These are phyloP conservation scores for Alternaria alternata DNA, from an alignment of 2,329 filamentous ascomycete genomes.

Conservation along the genomic window DNA sequence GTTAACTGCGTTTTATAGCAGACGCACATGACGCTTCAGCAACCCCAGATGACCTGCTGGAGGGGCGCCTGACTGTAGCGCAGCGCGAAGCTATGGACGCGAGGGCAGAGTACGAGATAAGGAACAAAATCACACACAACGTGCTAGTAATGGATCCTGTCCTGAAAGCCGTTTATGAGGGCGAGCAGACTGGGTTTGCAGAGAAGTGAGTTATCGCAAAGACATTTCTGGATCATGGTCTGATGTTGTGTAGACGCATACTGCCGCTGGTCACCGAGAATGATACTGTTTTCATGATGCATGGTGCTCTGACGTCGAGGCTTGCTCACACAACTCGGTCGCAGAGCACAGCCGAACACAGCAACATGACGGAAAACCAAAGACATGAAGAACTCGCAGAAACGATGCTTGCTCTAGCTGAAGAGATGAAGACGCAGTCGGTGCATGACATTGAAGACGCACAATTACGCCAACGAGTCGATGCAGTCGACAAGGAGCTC, in stretches of 20 bases:
- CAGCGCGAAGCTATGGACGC: conserved; percentile 74
- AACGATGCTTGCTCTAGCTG: conserved; percentile 69
- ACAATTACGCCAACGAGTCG: conserved; percentile 64
- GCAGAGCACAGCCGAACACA: conserved; percentile 65
- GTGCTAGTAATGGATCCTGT: conserved; percentile 78
- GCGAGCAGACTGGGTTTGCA: conserved; percentile 67
- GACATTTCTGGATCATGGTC: neutral
- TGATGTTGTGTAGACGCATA: conserved; percentile 63
- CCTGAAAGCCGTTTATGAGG: conserved; percentile 77
- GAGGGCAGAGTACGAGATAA: conserved; percentile 73
- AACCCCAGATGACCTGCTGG: conserved; percentile 61
- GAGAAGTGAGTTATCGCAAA: conserved; percentile 67
- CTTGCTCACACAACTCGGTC: conserved; percentile 62
- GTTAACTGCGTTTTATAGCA: conserved; percentile 33
- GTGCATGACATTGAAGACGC: conserved; percentile 64
- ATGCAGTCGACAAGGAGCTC: conserved; percentile 66
- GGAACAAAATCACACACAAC: conserved; percentile 72
- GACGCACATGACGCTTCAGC: conserved; percentile 40
- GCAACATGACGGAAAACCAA: conserved; percentile 64
- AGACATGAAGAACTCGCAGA: conserved; percentile 70
- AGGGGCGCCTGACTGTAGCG: conserved; percentile 60
- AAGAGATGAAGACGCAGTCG: conserved; percentile 62
- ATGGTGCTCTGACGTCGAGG: conserved; percentile 67
- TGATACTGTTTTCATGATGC: conserved; percentile 70
- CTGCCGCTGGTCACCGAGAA: conserved; percentile 71